These are phyloP conservation scores for Backusella australiensis DNA, from an alignment of 192 early-diverging fungal species.

Conservation along the genomic window DNA sequence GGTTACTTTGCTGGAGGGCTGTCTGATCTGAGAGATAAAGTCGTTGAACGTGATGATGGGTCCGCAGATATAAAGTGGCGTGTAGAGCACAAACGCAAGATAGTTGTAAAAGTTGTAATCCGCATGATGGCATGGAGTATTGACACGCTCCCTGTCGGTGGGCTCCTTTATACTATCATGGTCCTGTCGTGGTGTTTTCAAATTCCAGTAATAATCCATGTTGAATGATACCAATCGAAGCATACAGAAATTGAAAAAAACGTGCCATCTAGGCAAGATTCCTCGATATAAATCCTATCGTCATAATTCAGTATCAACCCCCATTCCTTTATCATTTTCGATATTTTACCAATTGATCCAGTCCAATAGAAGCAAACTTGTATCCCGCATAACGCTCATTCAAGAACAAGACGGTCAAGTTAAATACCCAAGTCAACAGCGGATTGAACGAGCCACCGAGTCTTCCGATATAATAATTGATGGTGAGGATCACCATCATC, in stretches of 20 bases:
- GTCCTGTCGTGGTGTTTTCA: slow-evolving; percentile 18
- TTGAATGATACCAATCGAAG: slow-evolving; percentile 90
- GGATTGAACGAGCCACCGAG: slow-evolving; percentile 56
- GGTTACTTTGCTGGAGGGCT: not conserved
- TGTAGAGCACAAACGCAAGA: slow-evolving; percentile 80
- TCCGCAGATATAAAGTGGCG: slow-evolving; percentile 90
- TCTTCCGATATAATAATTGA: slow-evolving; percentile 70
- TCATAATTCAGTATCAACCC: not conserved
- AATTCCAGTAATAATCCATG: slow-evolving; percentile 90
- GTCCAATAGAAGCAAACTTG: slow-evolving; percentile 42
- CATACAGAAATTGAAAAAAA: slow-evolving; percentile 88
- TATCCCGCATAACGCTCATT: slow-evolving; percentile 82
- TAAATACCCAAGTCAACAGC: slow-evolving; percentile 76
- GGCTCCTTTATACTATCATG: not conserved
- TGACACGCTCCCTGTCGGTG: slow-evolving; percentile 62
- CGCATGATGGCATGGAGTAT: slow-evolving; percentile 42
- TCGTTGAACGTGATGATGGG: slow-evolving; percentile 96
- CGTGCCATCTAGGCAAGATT: slow-evolving; percentile 77
- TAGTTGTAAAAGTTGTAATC: slow-evolving; percentile 85
- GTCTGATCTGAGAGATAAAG: slow-evolving; percentile 75
- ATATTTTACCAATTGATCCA: not conserved
- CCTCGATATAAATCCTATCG: slow-evolving; percentile 65
- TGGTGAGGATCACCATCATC: slow-evolving; percentile 57
- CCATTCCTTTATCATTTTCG: not conserved
- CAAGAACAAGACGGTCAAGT: slow-evolving; percentile 72